These are phyloP conservation scores for Euphorbia neoarborescens DNA, from an alignment of 441 rosid genomes.

Conservation along the genomic window DNA sequence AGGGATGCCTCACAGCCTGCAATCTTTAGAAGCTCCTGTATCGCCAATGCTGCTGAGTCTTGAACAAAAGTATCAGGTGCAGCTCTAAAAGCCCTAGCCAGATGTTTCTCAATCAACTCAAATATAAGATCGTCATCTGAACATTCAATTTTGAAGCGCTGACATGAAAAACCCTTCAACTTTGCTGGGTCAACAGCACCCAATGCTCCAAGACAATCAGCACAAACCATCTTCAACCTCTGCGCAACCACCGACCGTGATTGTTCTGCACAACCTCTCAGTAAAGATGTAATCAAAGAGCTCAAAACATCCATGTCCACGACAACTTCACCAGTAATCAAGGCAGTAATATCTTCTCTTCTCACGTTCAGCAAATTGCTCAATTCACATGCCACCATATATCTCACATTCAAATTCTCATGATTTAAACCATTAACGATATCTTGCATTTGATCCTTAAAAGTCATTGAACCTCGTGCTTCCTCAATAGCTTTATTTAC, in stretches of 20 bases:
- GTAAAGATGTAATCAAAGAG: conserved; percentile 75
- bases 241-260: conserved; percentile 91
- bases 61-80: conserved; percentile 91
- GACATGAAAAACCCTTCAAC: conserved; percentile 62
- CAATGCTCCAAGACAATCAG: conserved; percentile 92
- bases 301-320: conserved; percentile 84
- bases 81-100: conserved; percentile 98
- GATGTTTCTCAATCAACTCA: conserved; percentile 90
- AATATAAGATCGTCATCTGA: conserved; percentile 99
- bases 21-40: conserved; percentile 91
- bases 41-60: conserved; percentile 98
- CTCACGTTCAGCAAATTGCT: conserved; percentile 69
- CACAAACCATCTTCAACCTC: conserved; percentile 84
- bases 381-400: conserved; percentile 95
- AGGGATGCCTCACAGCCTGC: conserved; percentile 97
- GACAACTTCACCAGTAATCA: conserved; percentile 70
- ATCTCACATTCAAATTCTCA: conserved; percentile 94
- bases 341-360: conserved; percentile 68
- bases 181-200: conserved; percentile 99
- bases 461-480: conserved; percentile 82
- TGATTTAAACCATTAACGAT: conserved; percentile 77
- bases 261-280: conserved; percentile 97
- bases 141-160: conserved; percentile 94
- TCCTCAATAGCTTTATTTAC: conserved; percentile 92
- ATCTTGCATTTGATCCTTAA: conserved; percentile 85